Base-by-base conservation (phyloP, 2,329 filamentous ascomycete species). In the Verticillium albo-atrum region DNA sequence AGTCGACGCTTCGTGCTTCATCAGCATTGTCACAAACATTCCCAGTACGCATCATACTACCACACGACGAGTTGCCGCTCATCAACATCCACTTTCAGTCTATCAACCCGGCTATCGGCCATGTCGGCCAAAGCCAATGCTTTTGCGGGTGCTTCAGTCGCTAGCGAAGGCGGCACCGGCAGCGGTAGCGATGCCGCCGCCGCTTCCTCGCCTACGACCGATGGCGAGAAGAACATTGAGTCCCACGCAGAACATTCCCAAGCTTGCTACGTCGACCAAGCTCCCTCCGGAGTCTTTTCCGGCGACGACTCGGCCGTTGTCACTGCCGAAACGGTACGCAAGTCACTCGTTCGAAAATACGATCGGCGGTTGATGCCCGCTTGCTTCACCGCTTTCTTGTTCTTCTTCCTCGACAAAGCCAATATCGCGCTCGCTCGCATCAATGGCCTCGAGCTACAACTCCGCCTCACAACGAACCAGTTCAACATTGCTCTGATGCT, bases 401-500 rank as follows among this genome's bases (percentile, higher is more conserved):
- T 65, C 4, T 63, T 64, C 58, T 64, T 60, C 23, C 56, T 64
- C 37, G 63, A 64, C 60, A 63, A 63, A 47, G 28, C 57, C 47
- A 64, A 62, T 15, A 57, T 64, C 6, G 61, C 62, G 2, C 62
- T 64, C 34, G 62, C 63, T 25, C 60, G 62, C 26, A 64, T 64
- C 58, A 60, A 64, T 6, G 63, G 63, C 6, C 61, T 64, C 4
- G 63, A 63, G 4, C 3, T 23, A 6, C 62, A 64, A 27, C 58
- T 64, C 6, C 10, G 26, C 1, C 60, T 65, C 9, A 17, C 27
- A 0, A 55, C 56, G 7, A 53, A 47, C 27, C 58, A 65, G 27
- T 64, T 65, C 55, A 67, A 68, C 32, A 61, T 59, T 14, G 62
- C 66, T 14, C 59, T 68, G 23, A 62, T 65, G 2, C 53, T 68